Base-by-base conservation (phyloP, 164 flowering plant species). In the Sextonia rubra region DNA sequence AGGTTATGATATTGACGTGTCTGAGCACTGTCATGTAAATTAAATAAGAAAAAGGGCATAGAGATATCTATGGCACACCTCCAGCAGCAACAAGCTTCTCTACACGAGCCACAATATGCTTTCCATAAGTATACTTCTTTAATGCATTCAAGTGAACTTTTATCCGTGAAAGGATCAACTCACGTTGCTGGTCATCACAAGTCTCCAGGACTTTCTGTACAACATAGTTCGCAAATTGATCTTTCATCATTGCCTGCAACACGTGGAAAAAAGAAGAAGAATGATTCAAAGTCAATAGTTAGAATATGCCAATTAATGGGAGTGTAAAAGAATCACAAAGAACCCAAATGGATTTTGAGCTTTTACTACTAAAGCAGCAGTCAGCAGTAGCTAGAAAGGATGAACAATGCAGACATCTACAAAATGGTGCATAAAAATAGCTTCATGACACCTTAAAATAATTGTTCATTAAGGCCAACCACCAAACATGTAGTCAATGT, bases 11-110 rank as follows among this genome's bases (percentile, higher is more conserved):
- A 37, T 37, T 37, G 44, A 7, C 11, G 44, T 7, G 44, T 37
- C 4, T 7, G 44, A 37, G 5, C 44, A 37, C 44, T 37, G 44
- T 37, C 1, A 37, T 7, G 44, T 37, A 37, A 37, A 37, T 37
- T 7, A 37, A 37, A 37, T 37, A 37, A 37, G 8, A 37, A 1
- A 37, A 37, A 37, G 8, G 44, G 44, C 6, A 37, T 37, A 37
- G 44, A 37, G 44, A 37, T 37, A 37, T 37, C 6, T 37, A 20
- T 25, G 61, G 60, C 2, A 44, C 85, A 89, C 98, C 98, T 71
- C 97, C 98, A 76, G 98, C 93, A 12, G 94, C 91, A 82, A 93
- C 98, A 77, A 93, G 94, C 84, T 93, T 93, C 86, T 93, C 94
- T 75, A 93, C 98, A 75, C 94, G 98, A 0, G 97, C 98, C 78